Conservation (phyloP, 164 flowering plant species). For the Tinospora cordifolia region DNA sequence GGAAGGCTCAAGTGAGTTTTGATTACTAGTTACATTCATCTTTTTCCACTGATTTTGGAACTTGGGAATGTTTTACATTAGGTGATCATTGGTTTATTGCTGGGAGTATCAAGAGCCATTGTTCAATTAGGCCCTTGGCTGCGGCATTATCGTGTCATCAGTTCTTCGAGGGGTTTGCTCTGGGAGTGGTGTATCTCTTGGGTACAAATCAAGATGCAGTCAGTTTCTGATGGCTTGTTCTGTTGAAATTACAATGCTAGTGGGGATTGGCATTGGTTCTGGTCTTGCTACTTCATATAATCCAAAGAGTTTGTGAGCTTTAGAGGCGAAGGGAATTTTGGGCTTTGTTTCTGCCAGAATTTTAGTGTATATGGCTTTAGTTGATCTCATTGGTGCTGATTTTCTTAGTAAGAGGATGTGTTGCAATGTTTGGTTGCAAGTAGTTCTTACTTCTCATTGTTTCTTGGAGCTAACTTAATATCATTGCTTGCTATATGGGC, state of each 20-base stretch:
- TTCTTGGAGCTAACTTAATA: conserved; percentile 75
- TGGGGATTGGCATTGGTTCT: conserved; percentile 54
- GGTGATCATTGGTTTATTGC: conserved; percentile 76
- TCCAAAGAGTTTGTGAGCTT: conserved; percentile 51
- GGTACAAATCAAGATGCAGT: conserved; percentile 45
- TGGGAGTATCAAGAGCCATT: conserved; percentile 89
- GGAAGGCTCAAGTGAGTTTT: too few species aligned
- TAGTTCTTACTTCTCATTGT: conserved; percentile 62
- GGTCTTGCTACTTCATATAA: conserved; percentile 60
- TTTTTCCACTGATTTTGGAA: conserved; percentile 58
- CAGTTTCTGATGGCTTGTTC: conserved; percentile 68
- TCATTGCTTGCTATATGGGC: conserved; percentile 82
- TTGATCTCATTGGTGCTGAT: conserved; percentile 89
- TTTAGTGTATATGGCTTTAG: conserved; percentile 84
- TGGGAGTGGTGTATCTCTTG: conserved; percentile 94
- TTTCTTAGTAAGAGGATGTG: conserved; percentile 87
- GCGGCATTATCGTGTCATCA: conserved; percentile 93
- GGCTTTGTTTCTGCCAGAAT: conserved; percentile 84
- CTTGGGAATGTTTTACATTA: conserved; percentile 92
- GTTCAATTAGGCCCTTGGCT: conserved; percentile 71
- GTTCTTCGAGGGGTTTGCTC: conserved; percentile 94
- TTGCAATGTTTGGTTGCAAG: conserved; percentile 66
- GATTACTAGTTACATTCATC: too few species aligned
- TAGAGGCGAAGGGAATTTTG: conserved; percentile 61
- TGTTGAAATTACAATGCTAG: conserved; percentile 77